Conservation (phyloP, 495 filamentous ascomycete species). For the Melanomma pulvis-pyrius region DNA sequence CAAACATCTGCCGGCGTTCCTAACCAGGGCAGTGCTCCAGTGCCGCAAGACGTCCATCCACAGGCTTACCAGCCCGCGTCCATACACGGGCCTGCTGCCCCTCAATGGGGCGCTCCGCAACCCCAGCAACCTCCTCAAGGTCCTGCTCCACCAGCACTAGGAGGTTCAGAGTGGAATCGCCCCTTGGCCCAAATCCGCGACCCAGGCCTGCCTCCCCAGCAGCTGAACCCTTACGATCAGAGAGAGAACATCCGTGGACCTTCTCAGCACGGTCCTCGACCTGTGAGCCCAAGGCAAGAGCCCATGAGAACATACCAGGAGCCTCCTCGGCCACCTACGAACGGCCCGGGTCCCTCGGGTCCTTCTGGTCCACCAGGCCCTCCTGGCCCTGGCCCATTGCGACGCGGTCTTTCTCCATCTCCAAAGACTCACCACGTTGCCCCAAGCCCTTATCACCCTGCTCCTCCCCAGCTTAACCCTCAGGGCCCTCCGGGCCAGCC, state of each 20-base stretch:
- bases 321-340: slow-evolving; percentile 58
- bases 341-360: slow-evolving; percentile 17
- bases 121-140: slow-evolving; percentile 64
- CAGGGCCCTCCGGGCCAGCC: slow-evolving; percentile 45
- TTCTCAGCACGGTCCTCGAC: slow-evolving; percentile 56
- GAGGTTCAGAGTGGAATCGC: slow-evolving; percentile 69
- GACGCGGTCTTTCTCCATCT: slow-evolving; percentile 59
- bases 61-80: slow-evolving; percentile 50
- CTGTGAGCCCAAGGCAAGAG: slow-evolving; percentile 62
- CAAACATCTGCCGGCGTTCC: slow-evolving; percentile 72
- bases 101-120: slow-evolving; percentile 68
- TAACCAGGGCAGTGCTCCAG: slow-evolving; percentile 65
- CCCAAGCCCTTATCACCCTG: slow-evolving; percentile 65
- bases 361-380: slow-evolving; percentile 17
- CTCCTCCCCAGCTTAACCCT: slow-evolving; percentile 64
- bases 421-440: slow-evolving; percentile 61
- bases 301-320: slow-evolving; percentile 75
- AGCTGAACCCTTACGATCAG: slow-evolving; percentile 76
- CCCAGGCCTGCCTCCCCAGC: slow-evolving; percentile 64
- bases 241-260: slow-evolving; percentile 67
- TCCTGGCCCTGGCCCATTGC: slow-evolving; percentile 43
- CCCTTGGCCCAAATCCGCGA: slow-evolving; percentile 75
- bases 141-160: slow-evolving; percentile 43
- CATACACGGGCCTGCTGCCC: slow-evolving; percentile 71
- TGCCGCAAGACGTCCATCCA: slow-evolving; percentile 78